phyloP scores from a whole-genome alignment of 2,329 filamentous ascomycete species.

The Colletotrichum cordylinicola region DNA sequence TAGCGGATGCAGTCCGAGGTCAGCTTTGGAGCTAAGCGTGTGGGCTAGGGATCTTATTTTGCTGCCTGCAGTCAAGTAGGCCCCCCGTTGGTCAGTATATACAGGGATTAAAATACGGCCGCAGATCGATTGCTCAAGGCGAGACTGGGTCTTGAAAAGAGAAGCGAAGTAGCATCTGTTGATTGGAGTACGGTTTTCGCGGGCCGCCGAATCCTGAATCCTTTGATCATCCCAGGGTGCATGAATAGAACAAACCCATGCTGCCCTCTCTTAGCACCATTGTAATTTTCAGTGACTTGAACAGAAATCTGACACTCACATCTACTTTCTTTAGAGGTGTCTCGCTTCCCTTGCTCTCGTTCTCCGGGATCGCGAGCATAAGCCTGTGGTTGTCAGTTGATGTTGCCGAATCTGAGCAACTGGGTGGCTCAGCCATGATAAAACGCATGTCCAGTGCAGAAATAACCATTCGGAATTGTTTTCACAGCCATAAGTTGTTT shows the following conservation, averaged over 20 bases:
- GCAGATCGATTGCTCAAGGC: background rate
- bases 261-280: background rate
- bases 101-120: background rate
- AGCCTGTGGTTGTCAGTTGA: background rate
- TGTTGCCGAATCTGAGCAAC: background rate
- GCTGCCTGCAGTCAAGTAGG: background rate
- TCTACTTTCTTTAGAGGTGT: rapidly evolving
- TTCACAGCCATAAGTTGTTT: background rate
- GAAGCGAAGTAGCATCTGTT: background rate
- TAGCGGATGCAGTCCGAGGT: background rate
- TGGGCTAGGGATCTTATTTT: background rate
- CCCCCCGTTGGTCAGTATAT: background rate
- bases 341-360: background rate
- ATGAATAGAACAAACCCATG: background rate
- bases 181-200: background rate
- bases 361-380: background rate
- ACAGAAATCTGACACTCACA: rapidly evolving
- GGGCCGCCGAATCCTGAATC: background rate
- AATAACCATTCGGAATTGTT: background rate
- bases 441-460: background rate
- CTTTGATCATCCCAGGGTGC: background rate
- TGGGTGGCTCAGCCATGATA: background rate
- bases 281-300: background rate
- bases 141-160: background rate
- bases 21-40: background rate